Base-by-base conservation (phyloP, 805 yeast genomes). In the Pichia californica region DNA sequence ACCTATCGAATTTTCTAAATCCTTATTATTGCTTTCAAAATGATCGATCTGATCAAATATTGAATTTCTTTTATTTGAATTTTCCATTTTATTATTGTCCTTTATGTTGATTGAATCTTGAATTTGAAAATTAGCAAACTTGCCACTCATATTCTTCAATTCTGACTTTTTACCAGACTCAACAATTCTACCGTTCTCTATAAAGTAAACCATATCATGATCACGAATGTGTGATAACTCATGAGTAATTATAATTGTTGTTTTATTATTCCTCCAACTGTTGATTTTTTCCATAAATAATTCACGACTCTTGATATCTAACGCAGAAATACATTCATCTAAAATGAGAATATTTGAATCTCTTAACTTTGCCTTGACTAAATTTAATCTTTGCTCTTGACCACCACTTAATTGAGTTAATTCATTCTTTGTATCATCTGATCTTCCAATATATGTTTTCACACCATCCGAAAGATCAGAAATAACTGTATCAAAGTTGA, bases 301-400 rank as follows among this genome's bases (percentile, higher is more conserved):
- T 0, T 63, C 62, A 47, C 80, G 70, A 34, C 72, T 71, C 0
- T 52, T 53, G 2, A 63, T 57, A 58, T 93, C 97, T 44, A 93
- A 63, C 0, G 96, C 96, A 38, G 93, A 81, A 2, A 86, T 66
- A 4, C 93, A 76, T 58, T 93, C 99, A 64, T 93, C 99, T 23
- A 89, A 65, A 3, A 93, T 73, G 46, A 91, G 63, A 5, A 93
- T 72, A 0, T 89, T 86, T 0, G 94, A 62, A 54, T 93, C 74
- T 48, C 87, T 70, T 4, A 88, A 46, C 44, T 70, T 70, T 0
- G 97, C 97, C 43, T 97, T 70, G 0, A 98, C 96, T 25, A 93
- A 55, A 0, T 91, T 83, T 3, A 93, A 69, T 48, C 89, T 68
- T 62, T 93, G 99, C 44, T 72, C 76, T 59, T 93, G 96, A 0